A percentile compares a stretch with the other conserved stretches of the same genome.
Conservation (phyloP, 306 rosid genomes). For the Cercis canadensis region DNA sequence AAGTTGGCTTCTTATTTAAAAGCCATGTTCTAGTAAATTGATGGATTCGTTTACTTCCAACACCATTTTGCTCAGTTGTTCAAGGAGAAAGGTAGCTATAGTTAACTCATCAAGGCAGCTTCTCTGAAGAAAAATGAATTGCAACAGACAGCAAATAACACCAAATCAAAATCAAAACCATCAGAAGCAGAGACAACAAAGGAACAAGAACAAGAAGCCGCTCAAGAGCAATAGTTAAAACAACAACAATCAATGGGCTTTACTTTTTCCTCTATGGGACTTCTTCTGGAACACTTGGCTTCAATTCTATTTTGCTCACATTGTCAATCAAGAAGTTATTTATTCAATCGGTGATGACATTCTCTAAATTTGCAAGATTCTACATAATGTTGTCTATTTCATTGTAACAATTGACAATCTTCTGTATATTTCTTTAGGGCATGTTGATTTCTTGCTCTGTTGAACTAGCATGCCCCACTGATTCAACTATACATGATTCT, state of each 20-base stretch:
- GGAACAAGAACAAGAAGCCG: constrained; percentile 18
- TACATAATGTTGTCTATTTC: too few relatives aligned
- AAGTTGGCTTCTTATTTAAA: too few relatives aligned
- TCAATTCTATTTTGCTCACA: neutral
- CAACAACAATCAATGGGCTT: too few relatives aligned
- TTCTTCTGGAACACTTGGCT: neutral
- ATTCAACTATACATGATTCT: too few relatives aligned
- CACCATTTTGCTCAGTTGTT: constrained; percentile 80
- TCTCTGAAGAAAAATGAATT: constrained; percentile 56
- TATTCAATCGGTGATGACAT: neutral
- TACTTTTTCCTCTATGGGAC: too few relatives aligned
- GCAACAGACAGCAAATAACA: neutral
- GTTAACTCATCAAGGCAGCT: constrained; percentile 56
- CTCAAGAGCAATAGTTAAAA: too few relatives aligned
- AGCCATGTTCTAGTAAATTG: too few relatives aligned
- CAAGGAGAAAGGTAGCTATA: constrained; percentile 85
- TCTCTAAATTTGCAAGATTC: neutral
- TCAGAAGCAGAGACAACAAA: constrained; percentile 15
- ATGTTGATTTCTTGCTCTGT: too few relatives aligned
- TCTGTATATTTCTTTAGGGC: too few relatives aligned
- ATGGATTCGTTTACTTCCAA: constrained; percentile 77
- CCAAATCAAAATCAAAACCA: neutral
- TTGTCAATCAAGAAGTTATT: neutral
- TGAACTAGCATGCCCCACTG: too few relatives aligned
- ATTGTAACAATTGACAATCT: too few relatives aligned